phyloP scores from a whole-genome alignment of 768 basidiomycete genomes.

The Chalciporus pseudorubinellus region DNA sequence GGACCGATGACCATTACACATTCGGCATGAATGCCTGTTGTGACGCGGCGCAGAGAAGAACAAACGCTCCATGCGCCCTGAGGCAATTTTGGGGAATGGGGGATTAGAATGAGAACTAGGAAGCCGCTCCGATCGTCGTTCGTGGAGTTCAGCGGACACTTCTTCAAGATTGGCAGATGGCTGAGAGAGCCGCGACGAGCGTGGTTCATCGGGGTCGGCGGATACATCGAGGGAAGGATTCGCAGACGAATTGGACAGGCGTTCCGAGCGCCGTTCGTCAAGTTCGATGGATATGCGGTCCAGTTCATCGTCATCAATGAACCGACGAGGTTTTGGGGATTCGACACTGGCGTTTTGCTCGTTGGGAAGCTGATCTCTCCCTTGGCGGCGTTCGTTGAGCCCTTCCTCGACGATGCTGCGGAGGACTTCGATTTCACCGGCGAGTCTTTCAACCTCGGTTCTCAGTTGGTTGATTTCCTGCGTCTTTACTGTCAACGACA shows the following conservation, averaged over 20 bases:
- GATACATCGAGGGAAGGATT: background rate
- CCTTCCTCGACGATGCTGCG: slow-evolving; percentile 85
- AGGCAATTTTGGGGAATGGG: slow-evolving; percentile 83
- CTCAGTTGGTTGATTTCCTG: slow-evolving; percentile 66
- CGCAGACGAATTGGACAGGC: slow-evolving; percentile 31
- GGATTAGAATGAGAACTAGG: slow-evolving; percentile 18
- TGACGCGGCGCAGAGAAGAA: slow-evolving; percentile 83
- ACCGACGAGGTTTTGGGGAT: slow-evolving; percentile 28
- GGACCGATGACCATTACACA: slow-evolving; percentile 52
- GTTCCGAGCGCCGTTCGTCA: slow-evolving; percentile 60
- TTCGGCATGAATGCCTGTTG: slow-evolving; percentile 59
- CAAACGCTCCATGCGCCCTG: slow-evolving; percentile 69
- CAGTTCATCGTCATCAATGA: slow-evolving; percentile 58
- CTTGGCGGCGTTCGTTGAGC: slow-evolving; percentile 64
- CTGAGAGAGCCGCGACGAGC: slow-evolving; percentile 24
- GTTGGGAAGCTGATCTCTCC: slow-evolving; percentile 40
- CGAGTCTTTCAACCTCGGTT: slow-evolving; percentile 77
- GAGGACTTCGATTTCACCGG: slow-evolving; percentile 84
- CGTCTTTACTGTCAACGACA: slow-evolving; percentile 55
- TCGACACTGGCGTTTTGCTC: slow-evolving; percentile 4
- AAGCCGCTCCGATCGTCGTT: slow-evolving; percentile 28
- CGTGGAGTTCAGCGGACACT: background rate
- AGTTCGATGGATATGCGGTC: slow-evolving; percentile 64
- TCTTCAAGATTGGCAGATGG: slow-evolving; percentile 1
- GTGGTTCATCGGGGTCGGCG: slow-evolving; percentile 11